Evolutionary conservation across 495 filamentous ascomycete genomes (phyloP).

Genomic region (Tricharina praecox): DNA sequence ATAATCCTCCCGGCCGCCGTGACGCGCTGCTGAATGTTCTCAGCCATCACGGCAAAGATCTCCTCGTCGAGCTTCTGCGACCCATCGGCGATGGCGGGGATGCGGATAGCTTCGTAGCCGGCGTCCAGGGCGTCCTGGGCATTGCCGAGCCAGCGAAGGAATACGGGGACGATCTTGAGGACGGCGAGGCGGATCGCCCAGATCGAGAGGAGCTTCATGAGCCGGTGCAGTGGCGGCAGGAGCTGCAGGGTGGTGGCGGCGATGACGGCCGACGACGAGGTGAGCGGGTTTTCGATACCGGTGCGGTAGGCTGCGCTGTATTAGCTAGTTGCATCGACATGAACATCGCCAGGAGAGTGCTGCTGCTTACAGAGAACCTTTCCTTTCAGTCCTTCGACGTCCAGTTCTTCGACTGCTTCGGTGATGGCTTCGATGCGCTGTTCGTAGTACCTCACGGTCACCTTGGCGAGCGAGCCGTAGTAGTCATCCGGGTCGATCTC

Average conservation of each 20-base stretch:
- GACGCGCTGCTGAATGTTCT: constrained; percentile 51
- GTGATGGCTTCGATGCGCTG: constrained; percentile 59
- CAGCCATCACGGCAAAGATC: constrained; percentile 45
- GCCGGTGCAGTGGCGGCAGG: constrained; percentile 59
- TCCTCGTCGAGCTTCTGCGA: constrained; percentile 30
- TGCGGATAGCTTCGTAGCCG: constrained; percentile 14
- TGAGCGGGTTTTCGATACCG: constrained; percentile 36
- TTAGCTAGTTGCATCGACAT: no score
- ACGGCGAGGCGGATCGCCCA: constrained; percentile 67
- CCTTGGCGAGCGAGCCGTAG: constrained; percentile 50
- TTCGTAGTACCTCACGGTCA: constrained; percentile 49
- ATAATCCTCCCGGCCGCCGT: constrained; percentile 50
- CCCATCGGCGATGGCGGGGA: constrained; percentile 12
- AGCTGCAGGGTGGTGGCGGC: constrained; percentile 77
- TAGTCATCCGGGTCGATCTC: constrained; percentile 41
- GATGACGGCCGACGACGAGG: constrained; percentile 61
- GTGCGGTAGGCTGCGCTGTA: constrained; percentile 35
- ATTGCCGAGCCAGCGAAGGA: constrained; percentile 42
- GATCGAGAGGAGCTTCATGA: constrained; percentile 48
- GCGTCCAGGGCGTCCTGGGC: constrained; percentile 19
- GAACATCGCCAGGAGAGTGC: constrained; percentile 30
- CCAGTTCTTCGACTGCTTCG: constrained; percentile 57
- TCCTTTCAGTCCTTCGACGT: constrained; percentile 77
- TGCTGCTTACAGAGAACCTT: constrained; percentile 54
- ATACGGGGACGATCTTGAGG: constrained; percentile 49